A percentile compares a stretch with the other conserved stretches of the same genome.
Evolutionary conservation across 768 basidiomycete genomes (phyloP).

Genomic region (Phaffia tasmanica): DNA sequence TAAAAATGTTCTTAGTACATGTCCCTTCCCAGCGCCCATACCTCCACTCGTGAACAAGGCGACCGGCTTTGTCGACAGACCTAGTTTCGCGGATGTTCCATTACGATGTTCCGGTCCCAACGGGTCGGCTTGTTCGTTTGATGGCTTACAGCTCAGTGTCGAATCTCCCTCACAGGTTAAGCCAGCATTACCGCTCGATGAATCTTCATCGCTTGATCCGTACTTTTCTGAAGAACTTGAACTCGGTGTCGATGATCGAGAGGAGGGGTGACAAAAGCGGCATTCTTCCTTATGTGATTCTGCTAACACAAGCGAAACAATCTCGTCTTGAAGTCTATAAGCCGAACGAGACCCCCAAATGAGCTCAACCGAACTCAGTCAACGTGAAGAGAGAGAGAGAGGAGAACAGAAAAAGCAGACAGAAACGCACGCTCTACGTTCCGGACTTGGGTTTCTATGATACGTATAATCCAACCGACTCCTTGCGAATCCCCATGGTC

Average conservation of each 20-base stretch:
- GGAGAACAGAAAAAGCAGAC: background rate
- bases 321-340: conserved; percentile 30
- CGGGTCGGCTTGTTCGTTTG: background rate
- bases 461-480: conserved; percentile 30
- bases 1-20: conserved; percentile 30
- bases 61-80: conserved; percentile 20
- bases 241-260: background rate
- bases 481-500: conserved; percentile 18
- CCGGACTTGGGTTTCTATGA: conserved; percentile 28
- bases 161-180: background rate
- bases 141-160: background rate
- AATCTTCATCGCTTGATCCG: background rate
- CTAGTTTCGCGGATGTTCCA: background rate
- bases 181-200: background rate
- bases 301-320: conserved; percentile 27
- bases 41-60: conserved; percentile 34
- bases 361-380: background rate
- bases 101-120: background rate
- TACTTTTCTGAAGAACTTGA: background rate
- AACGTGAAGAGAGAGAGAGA: too few species aligned
- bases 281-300: conserved; percentile 18
- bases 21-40: conserved; percentile 32
- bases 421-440: conserved; percentile 25
- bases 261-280: conserved; percentile 13
- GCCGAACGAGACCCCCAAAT: background rate